Base-by-base conservation (phyloP, 805 yeast genomes). In the Metschnikowia cerradonensis region DNA sequence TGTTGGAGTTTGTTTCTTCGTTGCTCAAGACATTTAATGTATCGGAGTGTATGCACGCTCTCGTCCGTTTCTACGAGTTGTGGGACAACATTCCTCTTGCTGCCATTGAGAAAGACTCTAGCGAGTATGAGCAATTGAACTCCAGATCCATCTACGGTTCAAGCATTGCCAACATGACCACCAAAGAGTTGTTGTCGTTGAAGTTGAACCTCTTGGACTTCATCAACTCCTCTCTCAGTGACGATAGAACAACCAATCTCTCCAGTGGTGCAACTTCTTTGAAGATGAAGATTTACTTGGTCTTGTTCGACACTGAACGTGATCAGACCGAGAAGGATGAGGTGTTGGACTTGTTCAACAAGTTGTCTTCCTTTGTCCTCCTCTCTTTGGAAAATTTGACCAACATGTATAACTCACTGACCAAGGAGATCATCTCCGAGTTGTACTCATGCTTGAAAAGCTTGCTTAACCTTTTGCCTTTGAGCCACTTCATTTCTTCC, bases 381-480 rank as follows among this genome's bases (percentile, higher is more conserved):
- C 52, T 65, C 10, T 55, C 71, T 6, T 70, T 78, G 56, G 81
- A 77, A 49, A 48, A 57, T 14, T 70, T 65, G 51, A 54, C 68
- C 22, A 55, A 60, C 41, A 7, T 36, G 22, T 35, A 14, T 15
- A 52, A 41, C 8, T 39, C 52, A 17, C 48, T 51, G 35, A 51
- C 50, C 39, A 52, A 52, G 22, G 65, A 66, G 14, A 67, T 76
- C 22, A 68, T 75, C 17, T 65, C 62, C 40, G 72, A 71, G 33
- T 67, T 84, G 48, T 81, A 82, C 62, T 75, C 73, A 26, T 67
- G 88, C 46, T 73, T 92, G 55, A 80, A 82, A 33, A 80, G 80
- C 56, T 70, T 84, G 55, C 70, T 92, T 52, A 82, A 82, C 51
- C 72, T 90, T 54, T 72, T 92, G 48, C 97, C 98, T 31, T 79